A percentile compares a stretch with the other conserved stretches of the same genome.
phyloP scores from a whole-genome alignment of 129 eudicot species.

The Erigeron canadensis region DNA sequence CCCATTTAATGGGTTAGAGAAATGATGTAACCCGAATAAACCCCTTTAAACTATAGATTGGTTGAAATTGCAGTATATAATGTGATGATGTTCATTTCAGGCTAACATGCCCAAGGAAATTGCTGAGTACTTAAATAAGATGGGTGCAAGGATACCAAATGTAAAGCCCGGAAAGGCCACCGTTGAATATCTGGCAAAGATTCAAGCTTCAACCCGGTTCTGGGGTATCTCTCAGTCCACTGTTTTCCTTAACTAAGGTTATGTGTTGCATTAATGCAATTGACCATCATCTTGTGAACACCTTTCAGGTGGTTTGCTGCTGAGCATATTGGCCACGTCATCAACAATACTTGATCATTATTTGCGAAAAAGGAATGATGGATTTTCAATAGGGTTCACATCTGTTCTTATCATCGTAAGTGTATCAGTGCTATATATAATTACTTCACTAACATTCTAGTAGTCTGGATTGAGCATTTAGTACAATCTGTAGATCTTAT shows the following conservation, averaged over 20 bases:
- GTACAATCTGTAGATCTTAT: neutral
- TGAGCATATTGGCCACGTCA: conserved; percentile 77
- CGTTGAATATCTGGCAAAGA: conserved; percentile 72
- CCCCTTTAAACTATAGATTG: neutral
- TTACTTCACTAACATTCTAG: neutral
- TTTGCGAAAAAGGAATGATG: conserved; percentile 77
- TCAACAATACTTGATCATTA: conserved; percentile 85
- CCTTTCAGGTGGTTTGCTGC: conserved; percentile 72
- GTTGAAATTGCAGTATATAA: neutral
- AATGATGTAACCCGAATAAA: neutral
- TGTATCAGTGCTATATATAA: conserved; percentile 1
- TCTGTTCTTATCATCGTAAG: conserved; percentile 95
- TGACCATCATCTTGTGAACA: conserved; percentile 11
- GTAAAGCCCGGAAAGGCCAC: conserved; percentile 98
- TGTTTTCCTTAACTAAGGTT: neutral
- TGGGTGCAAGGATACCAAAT: conserved; percentile 97
- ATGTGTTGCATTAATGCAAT: neutral
- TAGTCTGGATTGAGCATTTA: neutral
- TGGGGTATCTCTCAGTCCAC: conserved; percentile 65
- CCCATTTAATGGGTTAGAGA: neutral
- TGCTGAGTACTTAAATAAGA: conserved; percentile 86
- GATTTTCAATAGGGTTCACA: conserved; percentile 88
- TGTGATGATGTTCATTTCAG: conserved; percentile 39
- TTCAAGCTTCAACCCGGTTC: conserved; percentile 98
- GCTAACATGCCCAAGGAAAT: conserved; percentile 99